Conservation (phyloP, 2,329 filamentous ascomycete genomes). For the Nemania bipapillata region DNA sequence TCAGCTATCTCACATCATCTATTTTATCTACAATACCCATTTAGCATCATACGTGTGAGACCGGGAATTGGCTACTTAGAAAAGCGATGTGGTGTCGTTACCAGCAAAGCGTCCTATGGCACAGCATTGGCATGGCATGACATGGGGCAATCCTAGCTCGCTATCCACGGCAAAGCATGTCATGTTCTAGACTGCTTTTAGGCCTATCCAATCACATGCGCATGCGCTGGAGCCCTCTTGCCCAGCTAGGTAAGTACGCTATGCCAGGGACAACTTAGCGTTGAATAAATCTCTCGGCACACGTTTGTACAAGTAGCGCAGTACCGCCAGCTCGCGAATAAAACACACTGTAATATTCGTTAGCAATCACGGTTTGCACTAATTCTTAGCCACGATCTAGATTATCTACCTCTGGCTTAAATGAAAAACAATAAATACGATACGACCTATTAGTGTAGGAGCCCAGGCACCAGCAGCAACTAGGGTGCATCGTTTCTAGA, state of each 20-base stretch:
- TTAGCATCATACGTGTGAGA: too few species aligned
- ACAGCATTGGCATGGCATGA: too few species aligned
- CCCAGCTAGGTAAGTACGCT: not conserved
- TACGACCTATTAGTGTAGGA: not conserved
- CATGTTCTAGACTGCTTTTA: not conserved
- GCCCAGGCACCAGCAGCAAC: not conserved
- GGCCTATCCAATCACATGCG: not conserved
- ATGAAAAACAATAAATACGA: not conserved
- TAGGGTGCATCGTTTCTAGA: not conserved
- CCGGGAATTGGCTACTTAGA: too few species aligned
- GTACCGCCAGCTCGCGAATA: too few species aligned
- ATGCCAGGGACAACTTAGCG: not conserved
- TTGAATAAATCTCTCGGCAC: not conserved
- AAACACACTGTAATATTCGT: not conserved
- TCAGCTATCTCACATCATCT: too few species aligned
- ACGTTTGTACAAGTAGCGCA: not conserved
- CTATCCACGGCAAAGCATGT: not conserved
- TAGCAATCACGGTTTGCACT: not conserved
- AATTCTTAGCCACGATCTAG: too few species aligned
- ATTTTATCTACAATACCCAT: too few species aligned
- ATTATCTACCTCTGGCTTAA: too few species aligned
- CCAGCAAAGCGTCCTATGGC: too few species aligned
- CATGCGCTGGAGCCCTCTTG: not conserved
- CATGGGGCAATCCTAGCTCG: too few species aligned
- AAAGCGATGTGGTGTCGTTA: too few species aligned